Evolutionary conservation across 495 filamentous ascomycete genomes (phyloP), one percentile per base, ranked within the genome.

Genomic region (Talaromyces ruber): DNA sequence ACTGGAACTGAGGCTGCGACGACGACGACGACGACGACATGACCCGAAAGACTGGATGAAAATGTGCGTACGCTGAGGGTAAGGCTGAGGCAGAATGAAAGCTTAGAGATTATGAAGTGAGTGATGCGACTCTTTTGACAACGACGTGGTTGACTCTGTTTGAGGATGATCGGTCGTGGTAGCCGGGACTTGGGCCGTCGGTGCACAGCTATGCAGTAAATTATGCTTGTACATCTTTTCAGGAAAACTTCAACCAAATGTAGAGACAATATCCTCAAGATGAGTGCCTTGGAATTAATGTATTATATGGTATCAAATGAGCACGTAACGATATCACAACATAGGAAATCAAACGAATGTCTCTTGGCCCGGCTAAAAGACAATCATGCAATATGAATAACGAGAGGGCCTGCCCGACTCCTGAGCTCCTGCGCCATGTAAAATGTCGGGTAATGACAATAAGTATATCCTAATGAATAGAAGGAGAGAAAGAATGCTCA

Each of bases 341-440:
- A 60, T 51, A 60, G 59, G 59, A 60, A 21, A 60, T 60, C 25
- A 60, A 60, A 34, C 59, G 59, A 60, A 52, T 60, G 59, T 60
- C 39, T 60, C 59, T 60, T 51, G 26, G 59, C 22, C 59, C 59
- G n/a, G 59, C 59, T 60, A 60, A 47, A 50, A 51, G 43, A 60
- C 59, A 51, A 60, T 5, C 24, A 60, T 60, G 59, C 59, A 28
- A 51, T 28, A 47, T 45, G 30, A 60, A 60, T 30, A 51, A 60
- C 43, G 29, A 57, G 54, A 60, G 59, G 59, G 45, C 59, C 59
- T 60, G 59, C 59, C 59, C 59, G 45, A 28, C 26, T 39, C 59
- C 26, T 28, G 26, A 50, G 59, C 59, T 60, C 59, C 59, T 60
- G 39, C 59, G 59, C 59, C 59, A 60, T 60, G 59, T 60, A 47